Conservation (phyloP, 75 land plant genomes). For the Larix kaempferi region DNA sequence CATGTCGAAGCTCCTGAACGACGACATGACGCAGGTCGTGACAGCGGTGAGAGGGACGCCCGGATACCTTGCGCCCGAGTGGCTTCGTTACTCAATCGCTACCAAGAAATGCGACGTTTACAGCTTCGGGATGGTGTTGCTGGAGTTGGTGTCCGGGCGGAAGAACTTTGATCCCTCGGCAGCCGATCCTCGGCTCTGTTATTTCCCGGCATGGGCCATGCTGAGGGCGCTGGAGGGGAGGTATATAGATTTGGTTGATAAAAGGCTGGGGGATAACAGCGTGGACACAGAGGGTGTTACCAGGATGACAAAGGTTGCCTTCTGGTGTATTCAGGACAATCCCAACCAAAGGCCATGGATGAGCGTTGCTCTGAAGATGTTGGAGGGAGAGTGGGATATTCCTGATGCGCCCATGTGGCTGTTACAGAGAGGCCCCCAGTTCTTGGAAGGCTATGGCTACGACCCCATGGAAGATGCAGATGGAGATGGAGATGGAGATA, state of each 20-base stretch:
- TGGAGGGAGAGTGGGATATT: constrained; percentile 16
- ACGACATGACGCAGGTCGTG: constrained; percentile 17
- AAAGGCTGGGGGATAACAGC: neutral
- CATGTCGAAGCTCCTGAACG: constrained; percentile 29
- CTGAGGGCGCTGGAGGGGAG: constrained; percentile 7
- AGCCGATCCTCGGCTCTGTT: constrained; percentile 12
- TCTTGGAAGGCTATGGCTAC: constrained; percentile 4
- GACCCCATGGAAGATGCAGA: neutral
- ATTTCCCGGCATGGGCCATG: constrained; percentile 10
- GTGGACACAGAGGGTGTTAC: constrained; percentile 6
- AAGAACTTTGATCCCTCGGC: constrained; percentile 19
- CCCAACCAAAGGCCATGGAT: constrained; percentile 27
- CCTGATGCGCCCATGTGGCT: neutral
- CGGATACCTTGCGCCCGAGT: constrained; percentile 37
- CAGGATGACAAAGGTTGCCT: constrained; percentile 22
- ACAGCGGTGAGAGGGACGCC: constrained; percentile 39
- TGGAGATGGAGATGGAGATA: neutral
- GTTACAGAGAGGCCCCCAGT: constrained; percentile 3
- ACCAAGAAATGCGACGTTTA: constrained; percentile 32
- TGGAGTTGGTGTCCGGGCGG: constrained; percentile 24
- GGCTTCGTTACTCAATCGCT: constrained; percentile 8
- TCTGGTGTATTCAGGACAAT: constrained; percentile 36
- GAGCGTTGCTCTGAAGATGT: constrained; percentile 29
- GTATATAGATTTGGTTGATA: constrained; percentile 13
- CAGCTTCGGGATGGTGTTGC: constrained; percentile 37